Conservation (phyloP, 805 yeast species). For the Tetrapisispora taiwanensis region DNA sequence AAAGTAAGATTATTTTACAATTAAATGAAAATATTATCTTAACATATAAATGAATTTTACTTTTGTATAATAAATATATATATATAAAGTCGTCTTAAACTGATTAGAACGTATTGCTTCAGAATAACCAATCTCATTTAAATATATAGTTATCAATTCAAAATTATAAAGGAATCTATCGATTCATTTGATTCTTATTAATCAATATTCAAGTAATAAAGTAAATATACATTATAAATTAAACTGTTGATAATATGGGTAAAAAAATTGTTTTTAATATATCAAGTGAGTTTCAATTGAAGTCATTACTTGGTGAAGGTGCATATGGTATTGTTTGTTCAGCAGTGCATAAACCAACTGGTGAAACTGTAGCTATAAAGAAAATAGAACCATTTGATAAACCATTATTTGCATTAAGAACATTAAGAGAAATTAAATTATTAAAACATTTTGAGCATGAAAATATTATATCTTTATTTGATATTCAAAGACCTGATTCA, state of each 20-base stretch:
- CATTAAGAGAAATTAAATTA: constrained; percentile 80
- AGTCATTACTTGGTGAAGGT: constrained; percentile 86
- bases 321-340: constrained; percentile 93
- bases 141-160: no score
- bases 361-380: constrained; percentile 88
- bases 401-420: constrained; percentile 78
- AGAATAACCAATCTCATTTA: no score
- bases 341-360: constrained; percentile 77
- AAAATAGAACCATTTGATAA: constrained; percentile 86
- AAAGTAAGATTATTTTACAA: no score
- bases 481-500: constrained; percentile 73
- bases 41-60: no score
- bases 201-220: no score
- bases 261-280: constrained; percentile 63
- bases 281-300: constrained; percentile 74
- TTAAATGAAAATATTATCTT: no score
- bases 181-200: no score
- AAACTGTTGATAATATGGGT: constrained; percentile 23
- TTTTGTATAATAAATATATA: no score
- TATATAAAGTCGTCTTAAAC: no score
- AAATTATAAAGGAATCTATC: no score
- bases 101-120: no score
- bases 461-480: constrained; percentile 81
- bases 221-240: no score
- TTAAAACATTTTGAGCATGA: constrained; percentile 88